phyloP scores from a whole-genome alignment of 148 eudicot genomes.

The Chenopodium quinoa region DNA sequence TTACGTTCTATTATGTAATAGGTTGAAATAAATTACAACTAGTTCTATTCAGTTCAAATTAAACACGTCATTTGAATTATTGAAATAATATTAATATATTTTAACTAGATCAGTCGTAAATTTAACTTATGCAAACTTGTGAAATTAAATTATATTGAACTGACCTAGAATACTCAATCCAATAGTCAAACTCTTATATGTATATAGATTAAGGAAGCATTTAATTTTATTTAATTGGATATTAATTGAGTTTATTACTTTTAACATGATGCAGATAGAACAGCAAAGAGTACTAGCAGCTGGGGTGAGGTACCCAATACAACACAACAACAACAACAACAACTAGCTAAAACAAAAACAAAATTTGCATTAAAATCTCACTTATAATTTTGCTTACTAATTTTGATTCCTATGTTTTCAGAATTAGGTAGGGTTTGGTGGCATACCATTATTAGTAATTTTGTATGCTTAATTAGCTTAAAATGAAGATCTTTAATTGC shows the following conservation, averaged over 20 bases:
- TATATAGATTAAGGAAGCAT: neutral
- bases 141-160: too few relatives aligned
- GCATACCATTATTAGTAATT: neutral
- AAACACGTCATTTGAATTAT: too few relatives aligned
- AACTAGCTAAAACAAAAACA: neutral
- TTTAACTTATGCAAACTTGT: too few relatives aligned
- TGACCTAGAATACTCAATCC: too few relatives aligned
- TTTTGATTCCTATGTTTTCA: neutral
- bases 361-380: neutral
- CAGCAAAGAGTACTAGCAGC: slow-evolving; percentile 78
- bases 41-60: too few relatives aligned
- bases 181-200: neutral
- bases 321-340: slow-evolving; percentile 28
- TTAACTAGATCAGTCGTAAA: too few relatives aligned
- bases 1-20: too few relatives aligned
- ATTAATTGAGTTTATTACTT: neutral
- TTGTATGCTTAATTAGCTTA: neutral
- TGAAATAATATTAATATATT: too few relatives aligned
- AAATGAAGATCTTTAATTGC: neutral
- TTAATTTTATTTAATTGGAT: neutral
- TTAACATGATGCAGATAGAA: slow-evolving; percentile 57
- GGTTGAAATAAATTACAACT: too few relatives aligned
- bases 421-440: neutral
- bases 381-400: neutral
- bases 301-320: slow-evolving; percentile 66